Percentiles rank a stretch among this genome's conserved stretches.
These are phyloP conservation scores for Pseudozyma hubeiensis DNA, from an alignment of 1,284 basidiomycete genomes.

Conservation along the genomic window DNA sequence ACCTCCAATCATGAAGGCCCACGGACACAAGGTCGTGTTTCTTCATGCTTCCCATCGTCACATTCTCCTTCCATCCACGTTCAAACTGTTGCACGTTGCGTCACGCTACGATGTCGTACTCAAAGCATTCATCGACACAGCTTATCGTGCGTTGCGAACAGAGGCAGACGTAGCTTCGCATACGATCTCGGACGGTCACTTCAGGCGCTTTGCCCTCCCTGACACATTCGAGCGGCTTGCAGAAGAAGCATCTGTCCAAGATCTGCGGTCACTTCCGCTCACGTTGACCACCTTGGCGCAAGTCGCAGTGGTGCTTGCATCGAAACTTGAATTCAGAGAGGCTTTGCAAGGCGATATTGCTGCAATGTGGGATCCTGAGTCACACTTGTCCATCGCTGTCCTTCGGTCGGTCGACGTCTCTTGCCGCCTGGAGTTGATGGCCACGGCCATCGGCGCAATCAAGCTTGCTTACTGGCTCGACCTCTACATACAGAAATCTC, in stretches of 20 bases:
- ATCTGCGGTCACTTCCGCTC: not conserved
- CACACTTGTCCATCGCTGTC: slow-evolving; percentile 16
- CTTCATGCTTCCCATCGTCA: slow-evolving; percentile 28
- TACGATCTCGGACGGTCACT: not conserved
- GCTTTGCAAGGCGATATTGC: slow-evolving; percentile 32
- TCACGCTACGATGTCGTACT: slow-evolving; percentile 30
- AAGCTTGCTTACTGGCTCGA: slow-evolving; percentile 36
- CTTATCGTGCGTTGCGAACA: slow-evolving; percentile 19
- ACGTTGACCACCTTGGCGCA: slow-evolving; percentile 36
- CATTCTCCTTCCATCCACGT: slow-evolving; percentile 21
- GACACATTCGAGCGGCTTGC: slow-evolving; percentile 12
- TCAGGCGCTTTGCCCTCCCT: not conserved
- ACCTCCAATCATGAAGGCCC: slow-evolving; percentile 1
- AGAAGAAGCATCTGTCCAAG: not conserved
- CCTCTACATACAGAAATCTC: slow-evolving; percentile 3
- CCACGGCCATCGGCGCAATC: slow-evolving; percentile 22
- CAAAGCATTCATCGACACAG: slow-evolving; percentile 31
- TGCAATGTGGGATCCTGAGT: slow-evolving; percentile 42
- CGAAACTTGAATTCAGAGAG: slow-evolving; percentile 23
- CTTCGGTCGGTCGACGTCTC: slow-evolving; percentile 21
- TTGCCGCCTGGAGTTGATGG: slow-evolving; percentile 16
- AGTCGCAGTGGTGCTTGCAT: slow-evolving; percentile 16
- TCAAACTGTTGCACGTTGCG: slow-evolving; percentile 22
- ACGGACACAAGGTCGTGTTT: slow-evolving; percentile 29
- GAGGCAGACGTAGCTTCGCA: slow-evolving; percentile 8